Evolutionary conservation across 495 filamentous ascomycete genomes (phyloP).

Genomic region (Neurospora sublineolata): DNA sequence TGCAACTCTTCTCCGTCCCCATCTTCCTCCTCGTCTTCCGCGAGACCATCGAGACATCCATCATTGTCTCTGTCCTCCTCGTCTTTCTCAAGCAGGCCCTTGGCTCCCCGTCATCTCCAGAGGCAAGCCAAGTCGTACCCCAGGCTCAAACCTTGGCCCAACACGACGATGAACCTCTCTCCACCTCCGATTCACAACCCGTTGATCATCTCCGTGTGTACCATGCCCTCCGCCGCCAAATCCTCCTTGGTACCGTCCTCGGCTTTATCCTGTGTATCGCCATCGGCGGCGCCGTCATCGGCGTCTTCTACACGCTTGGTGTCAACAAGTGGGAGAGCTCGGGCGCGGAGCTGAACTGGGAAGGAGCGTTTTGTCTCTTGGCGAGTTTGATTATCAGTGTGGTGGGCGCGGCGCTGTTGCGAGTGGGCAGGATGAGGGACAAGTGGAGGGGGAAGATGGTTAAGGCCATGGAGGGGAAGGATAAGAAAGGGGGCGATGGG

Average conservation of each 20-base stretch:
- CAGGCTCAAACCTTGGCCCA: not conserved
- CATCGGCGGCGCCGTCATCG: slow-evolving; percentile 65
- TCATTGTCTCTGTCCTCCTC: slow-evolving; percentile 74
- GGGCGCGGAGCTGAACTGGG: slow-evolving; percentile 55
- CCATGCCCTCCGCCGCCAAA: not conserved
- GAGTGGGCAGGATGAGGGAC: slow-evolving; percentile 75
- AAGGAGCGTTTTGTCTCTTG: slow-evolving; percentile 61
- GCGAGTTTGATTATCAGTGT: slow-evolving; percentile 67
- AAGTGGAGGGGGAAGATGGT: slow-evolving; percentile 78
- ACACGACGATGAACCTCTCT: not conserved
- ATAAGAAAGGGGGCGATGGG: slow-evolving; percentile 8
- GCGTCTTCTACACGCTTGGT: slow-evolving; percentile 63
- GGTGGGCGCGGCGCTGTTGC: slow-evolving; percentile 65
- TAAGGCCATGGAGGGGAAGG: slow-evolving; percentile 44
- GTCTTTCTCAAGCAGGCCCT: slow-evolving; percentile 73
- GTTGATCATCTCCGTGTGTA: not conserved
- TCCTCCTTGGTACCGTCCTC: slow-evolving; percentile 39
- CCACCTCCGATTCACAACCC: not conserved
- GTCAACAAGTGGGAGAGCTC: slow-evolving; percentile 51
- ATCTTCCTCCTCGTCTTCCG: slow-evolving; percentile 83
- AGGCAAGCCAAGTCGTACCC: slow-evolving; percentile 23
- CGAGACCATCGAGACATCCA: slow-evolving; percentile 68
- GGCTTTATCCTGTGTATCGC: slow-evolving; percentile 57
- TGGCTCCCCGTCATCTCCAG: slow-evolving; percentile 36
- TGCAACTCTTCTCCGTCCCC: slow-evolving; percentile 52